Evolutionary conservation across 176 grass and related monocot species (phyloP).

Genomic region (Cocos nucifera): DNA sequence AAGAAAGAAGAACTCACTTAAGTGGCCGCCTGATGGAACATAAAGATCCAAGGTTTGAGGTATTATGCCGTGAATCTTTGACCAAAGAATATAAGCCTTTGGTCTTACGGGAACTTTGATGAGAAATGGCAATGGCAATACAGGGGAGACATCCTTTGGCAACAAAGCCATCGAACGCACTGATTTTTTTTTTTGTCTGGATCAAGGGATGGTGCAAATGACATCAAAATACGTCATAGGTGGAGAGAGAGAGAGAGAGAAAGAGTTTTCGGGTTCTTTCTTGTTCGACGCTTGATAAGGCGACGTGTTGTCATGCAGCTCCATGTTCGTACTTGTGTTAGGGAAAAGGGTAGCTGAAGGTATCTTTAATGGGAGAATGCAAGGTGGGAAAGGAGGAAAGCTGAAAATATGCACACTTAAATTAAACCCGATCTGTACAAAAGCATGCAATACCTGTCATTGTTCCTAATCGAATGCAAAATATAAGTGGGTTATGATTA

Average conservation of each 20-base stretch:
- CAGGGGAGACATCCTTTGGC: slow-evolving; percentile 20
- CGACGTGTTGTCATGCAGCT: not conserved
- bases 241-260: not conserved
- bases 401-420: not conserved
- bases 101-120: slow-evolving; percentile 15
- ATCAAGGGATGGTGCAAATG: not conserved
- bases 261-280: not conserved
- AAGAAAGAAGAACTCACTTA: slow-evolving; percentile 9
- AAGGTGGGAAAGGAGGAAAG: not conserved
- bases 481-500: too few species aligned
- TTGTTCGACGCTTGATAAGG: not conserved
- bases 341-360: not conserved
- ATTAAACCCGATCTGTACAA: not conserved
- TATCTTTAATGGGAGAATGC: slow-evolving; percentile 1
- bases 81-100: slow-evolving; percentile 34
- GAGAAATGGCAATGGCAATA: slow-evolving; percentile 23
- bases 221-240: not conserved
- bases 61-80: slow-evolving; percentile 47
- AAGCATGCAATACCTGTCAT: not conserved
- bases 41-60: slow-evolving; percentile 45
- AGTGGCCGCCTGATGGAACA: slow-evolving; percentile 37
- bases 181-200: slow-evolving; percentile 1
- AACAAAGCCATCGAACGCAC: slow-evolving; percentile 14
- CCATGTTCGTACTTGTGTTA: not conserved
- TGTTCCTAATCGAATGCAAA: not conserved